Base-by-base conservation (phyloP, 371 early-diverging fungal species). In the Rhizomucor pusillus region DNA sequence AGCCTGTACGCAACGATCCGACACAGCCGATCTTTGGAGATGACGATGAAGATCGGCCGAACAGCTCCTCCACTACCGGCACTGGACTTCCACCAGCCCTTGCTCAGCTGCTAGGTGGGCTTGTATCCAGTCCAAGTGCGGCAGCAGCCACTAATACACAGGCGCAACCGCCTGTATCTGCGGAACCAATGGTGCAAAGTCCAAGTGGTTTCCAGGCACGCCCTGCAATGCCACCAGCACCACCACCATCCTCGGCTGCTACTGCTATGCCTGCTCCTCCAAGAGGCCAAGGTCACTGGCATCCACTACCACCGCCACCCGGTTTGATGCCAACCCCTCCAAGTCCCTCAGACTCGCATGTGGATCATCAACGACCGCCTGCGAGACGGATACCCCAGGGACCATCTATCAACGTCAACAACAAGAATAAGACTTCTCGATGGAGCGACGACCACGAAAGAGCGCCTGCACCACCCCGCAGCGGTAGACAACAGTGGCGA, bases 31-130 rank as follows among this genome's bases (percentile, higher is more conserved):
- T 50, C n/a, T 50, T 50, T 37, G 41, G n/a, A n/a, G 39, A 39
- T 36, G 39, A 50, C 36, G 39, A 50, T 36, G 39, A 50, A 23
- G 29, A 29, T 29, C 29, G 29, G 5, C 29, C 29, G 7, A 11
- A 50, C 16, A 14, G 24, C 29, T 11, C 24, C 47, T 20, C 50
- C 37, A 35, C 33, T 51, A 9, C 16, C 20, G 43, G 35, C 40
- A 54, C 54, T 6, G 56, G n/a, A 13, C 58, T 73, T 16, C 73
- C 73, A 19, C 73, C 73, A 25, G 69, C 67, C 12, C 44, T 73
- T n/a, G 73, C 67, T 23, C 61, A 57, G 37, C 43, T 73, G 18
- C 43, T 73, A 18, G 69, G 69, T n/a, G 65, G 67, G 7, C 22
- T 69, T 5, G 67, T 62, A 0, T 52, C 64, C 19, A 50, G 54